Conservation (phyloP, 2,329 filamentous ascomycete genomes). For the Ceratocystis cubensis region DNA sequence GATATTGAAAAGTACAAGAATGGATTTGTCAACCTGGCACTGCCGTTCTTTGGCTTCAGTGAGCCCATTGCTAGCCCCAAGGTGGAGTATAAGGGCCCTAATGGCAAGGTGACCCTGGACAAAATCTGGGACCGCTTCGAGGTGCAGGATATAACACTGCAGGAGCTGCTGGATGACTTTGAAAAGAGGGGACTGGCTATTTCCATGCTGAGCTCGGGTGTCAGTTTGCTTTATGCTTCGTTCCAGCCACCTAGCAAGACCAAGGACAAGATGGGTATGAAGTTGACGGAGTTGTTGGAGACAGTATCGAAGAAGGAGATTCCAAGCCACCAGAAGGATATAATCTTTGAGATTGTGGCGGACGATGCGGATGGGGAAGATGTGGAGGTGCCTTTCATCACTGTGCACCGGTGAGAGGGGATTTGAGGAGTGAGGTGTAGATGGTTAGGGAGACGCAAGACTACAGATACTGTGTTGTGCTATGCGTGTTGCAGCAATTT, state of each 20-base stretch:
- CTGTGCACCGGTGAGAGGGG: slow-evolving; percentile 43
- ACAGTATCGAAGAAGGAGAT: slow-evolving; percentile 84
- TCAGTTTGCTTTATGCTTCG: slow-evolving; percentile 83
- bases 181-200: slow-evolving; percentile 67
- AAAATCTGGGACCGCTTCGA: slow-evolving; percentile 98
- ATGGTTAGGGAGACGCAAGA: background rate
- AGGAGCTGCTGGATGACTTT: slow-evolving; percentile 73
- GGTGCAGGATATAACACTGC: slow-evolving; percentile 69
- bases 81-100: slow-evolving; percentile 69
- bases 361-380: slow-evolving; percentile 85
- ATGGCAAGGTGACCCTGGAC: slow-evolving; percentile 73
- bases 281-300: slow-evolving; percentile 79
- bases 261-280: slow-evolving; percentile 70
- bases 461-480: no score
- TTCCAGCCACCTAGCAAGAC: slow-evolving; percentile 74
- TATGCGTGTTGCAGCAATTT: background rate
- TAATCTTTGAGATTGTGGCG: slow-evolving; percentile 91
- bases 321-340: slow-evolving; percentile 80
- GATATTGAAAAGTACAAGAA: slow-evolving; percentile 99
- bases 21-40: slow-evolving; percentile 87
- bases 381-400: slow-evolving; percentile 93
- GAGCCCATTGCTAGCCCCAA: slow-evolving; percentile 92
- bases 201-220: slow-evolving; percentile 93
- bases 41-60: slow-evolving; percentile 97
- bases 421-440: background rate